phyloP scores from a whole-genome alignment of 1,139 yeast species.

The Yamadazyma membranifaciens region DNA sequence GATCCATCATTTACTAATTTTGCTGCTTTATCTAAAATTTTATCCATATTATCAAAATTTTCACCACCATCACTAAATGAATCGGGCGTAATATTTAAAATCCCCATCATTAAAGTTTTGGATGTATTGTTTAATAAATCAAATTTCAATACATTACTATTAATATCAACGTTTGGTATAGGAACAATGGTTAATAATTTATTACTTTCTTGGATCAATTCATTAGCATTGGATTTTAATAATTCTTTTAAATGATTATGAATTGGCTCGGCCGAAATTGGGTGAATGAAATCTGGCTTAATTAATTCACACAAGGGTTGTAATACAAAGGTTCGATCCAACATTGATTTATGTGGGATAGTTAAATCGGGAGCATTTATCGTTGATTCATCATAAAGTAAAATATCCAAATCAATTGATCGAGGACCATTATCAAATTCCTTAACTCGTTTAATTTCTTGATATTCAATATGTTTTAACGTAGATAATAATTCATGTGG shows the following conservation, averaged over 20 bases:
- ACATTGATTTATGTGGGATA: constrained; percentile 85
- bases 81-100: constrained; percentile 88
- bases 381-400: constrained; percentile 63
- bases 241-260: constrained; percentile 66
- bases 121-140: constrained; percentile 35
- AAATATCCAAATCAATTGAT: constrained; percentile 81
- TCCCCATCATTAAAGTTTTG: constrained; percentile 71
- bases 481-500: constrained; percentile 64
- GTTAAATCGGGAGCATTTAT: constrained; percentile 57
- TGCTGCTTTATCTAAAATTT: constrained; percentile 37
- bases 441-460: constrained; percentile 69
- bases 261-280: constrained; percentile 79
- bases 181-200: constrained; percentile 48
- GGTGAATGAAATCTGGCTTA: constrained; percentile 65
- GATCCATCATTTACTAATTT: constrained; percentile 56
- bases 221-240: constrained; percentile 33
- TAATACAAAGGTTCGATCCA: constrained; percentile 86
- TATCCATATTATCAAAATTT: constrained; percentile 25
- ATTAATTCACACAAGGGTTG: constrained; percentile 83
- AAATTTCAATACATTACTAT: constrained; percentile 32
- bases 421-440: constrained; percentile 89
- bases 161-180: constrained; percentile 24
- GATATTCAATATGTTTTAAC: constrained; percentile 76
- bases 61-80: constrained; percentile 91
- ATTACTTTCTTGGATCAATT: constrained; percentile 45